Percentiles rank a stretch among this genome's conserved stretches.
phyloP scores from a whole-genome alignment of 495 filamentous ascomycete species.

The Podospora conica region DNA sequence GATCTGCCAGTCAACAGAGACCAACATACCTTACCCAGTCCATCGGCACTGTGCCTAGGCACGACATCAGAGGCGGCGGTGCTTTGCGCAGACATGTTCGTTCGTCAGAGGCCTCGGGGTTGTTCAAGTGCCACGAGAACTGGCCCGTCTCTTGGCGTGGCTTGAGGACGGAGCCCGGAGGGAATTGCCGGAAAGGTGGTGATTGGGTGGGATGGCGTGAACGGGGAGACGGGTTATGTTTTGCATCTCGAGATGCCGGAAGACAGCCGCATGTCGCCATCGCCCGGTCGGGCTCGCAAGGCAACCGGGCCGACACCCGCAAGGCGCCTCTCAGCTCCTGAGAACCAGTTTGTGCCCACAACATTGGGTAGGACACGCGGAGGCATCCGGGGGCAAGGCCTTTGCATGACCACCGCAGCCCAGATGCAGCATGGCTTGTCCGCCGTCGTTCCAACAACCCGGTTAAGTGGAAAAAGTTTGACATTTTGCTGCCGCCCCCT shows the following conservation, averaged over 20 bases:
- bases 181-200: neutral
- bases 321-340: neutral
- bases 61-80: neutral
- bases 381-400: neutral
- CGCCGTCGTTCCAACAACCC: neutral
- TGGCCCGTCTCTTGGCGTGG: neutral
- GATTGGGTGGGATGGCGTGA: neutral
- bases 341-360: neutral
- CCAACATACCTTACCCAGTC: neutral
- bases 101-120: neutral
- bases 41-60: neutral
- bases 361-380: neutral
- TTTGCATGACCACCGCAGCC: no score
- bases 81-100: neutral
- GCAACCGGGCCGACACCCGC: neutral
- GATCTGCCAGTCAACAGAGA: neutral
- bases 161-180: neutral
- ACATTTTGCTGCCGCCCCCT: neutral
- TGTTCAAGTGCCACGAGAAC: neutral
- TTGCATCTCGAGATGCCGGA: neutral
- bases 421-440: neutral
- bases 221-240: neutral
- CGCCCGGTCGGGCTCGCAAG: neutral
- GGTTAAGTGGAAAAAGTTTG: neutral
- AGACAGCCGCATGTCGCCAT: neutral